Base-by-base conservation (phyloP, 345 rosid species). In the Nasturtium officinale region DNA sequence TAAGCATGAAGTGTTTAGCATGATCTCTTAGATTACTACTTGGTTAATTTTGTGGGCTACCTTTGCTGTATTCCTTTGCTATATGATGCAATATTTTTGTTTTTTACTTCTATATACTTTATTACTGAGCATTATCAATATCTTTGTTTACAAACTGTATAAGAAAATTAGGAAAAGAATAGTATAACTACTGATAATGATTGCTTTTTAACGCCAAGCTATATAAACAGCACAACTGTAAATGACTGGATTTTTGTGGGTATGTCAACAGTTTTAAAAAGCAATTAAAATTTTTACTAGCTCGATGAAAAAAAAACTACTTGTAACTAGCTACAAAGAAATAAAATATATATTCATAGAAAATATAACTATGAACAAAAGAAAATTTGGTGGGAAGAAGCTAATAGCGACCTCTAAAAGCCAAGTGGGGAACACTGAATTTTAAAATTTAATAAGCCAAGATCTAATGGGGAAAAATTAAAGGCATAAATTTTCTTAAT, bases 391-490 rank as follows among this genome's bases (percentile, higher is more conserved):
- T 13, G 46, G 50, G 67, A 71, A 60, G 67, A 60, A 60, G 21
- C 42, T 47, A 50, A 37, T 38, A 37, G n/a, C 67, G 40, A 71
- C 67, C 60, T 60, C 60, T 50, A 5, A 16, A 60, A 70, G 7
- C 38, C 9, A 25, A 71, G 75, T 71, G 75, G 75, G 75, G 75
- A 38, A 57, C 68, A 50, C 50, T 71, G 68, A 71, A 50, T 50
- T 50, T 37, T 61, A 50, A 47, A 50, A 37, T 61, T 16, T 71
- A 26, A 21, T 28, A 71, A 61, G 38, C 30, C 18, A 38, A 50
- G 13, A 32, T 47, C 67, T 46, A 58, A 58, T 33, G 66, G 9
- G 16, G 3, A 9, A n/a, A 29, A 16, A 23, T 7, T 40, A 33
- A 61, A 61, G 43, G 42, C 32, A 61, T 51, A 60, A 7, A 54